A percentile compares a stretch with the other conserved stretches of the same genome.
Conservation (phyloP, 2,329 filamentous ascomycete species). For the Scortechinia acanthostroma region DNA sequence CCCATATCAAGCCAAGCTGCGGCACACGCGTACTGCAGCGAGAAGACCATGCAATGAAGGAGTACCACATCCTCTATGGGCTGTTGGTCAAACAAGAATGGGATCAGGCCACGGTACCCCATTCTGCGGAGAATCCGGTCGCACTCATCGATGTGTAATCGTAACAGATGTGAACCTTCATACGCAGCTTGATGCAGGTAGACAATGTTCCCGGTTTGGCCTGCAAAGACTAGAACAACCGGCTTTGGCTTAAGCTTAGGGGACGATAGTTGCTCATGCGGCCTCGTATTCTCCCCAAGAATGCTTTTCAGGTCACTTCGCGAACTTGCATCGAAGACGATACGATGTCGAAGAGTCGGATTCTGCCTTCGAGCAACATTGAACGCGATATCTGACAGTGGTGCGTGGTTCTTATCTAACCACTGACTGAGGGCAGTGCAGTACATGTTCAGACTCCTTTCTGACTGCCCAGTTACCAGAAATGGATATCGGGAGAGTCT, state of each 20-base stretch:
- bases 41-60: slow-evolving; percentile 25
- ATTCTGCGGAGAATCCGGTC: slow-evolving; percentile 13
- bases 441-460: not conserved
- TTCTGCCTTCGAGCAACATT: not conserved
- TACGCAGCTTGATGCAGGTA: slow-evolving; percentile 16
- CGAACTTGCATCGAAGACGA: not conserved
- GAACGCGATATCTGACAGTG: not conserved
- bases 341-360: not conserved
- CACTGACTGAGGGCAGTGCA: not conserved
- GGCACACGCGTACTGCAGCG: slow-evolving; percentile 25
- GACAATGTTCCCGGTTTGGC: slow-evolving; percentile 19
- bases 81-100: slow-evolving; percentile 14
- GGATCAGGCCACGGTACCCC: slow-evolving; percentile 18
- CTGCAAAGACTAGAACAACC: slow-evolving; percentile 25
- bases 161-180: slow-evolving; percentile 13
- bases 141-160: slow-evolving; percentile 21
- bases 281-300: too few relatives aligned
- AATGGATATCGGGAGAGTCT: too few relatives aligned
- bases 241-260: too few relatives aligned
- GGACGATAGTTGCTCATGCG: too few relatives aligned
- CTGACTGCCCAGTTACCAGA: too few relatives aligned
- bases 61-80: slow-evolving; percentile 15
- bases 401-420: not conserved
- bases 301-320: not conserved
- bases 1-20: slow-evolving; percentile 20